Base-by-base conservation (phyloP, 257 asterid species). In the Ballota nigra region DNA sequence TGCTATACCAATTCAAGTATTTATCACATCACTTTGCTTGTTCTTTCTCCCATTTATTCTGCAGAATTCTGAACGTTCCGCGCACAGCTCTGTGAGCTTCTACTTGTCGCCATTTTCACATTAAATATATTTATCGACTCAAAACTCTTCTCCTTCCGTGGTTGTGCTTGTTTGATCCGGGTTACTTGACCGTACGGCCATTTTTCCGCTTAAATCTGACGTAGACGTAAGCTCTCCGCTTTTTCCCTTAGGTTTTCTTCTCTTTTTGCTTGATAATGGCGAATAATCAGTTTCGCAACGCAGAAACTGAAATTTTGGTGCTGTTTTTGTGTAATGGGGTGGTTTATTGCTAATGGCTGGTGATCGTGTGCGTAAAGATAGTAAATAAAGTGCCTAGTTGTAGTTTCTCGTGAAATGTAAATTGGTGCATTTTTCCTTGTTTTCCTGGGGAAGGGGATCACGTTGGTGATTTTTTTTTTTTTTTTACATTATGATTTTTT, bases 291-390 rank as follows among this genome's bases (percentile, higher is more conserved):
- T 7, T 19, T 49, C 38, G 13, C 52, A 8, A 18, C 8, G 11
- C 20, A 4, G 26, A 28, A 43, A 72, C 63, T 33, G 0, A 15
- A 31, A 29, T 71, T 19, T n/a, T 6, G 34, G 33, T 43, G n/a
- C 2, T 59, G 15, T 3, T 18, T 38, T 33, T 6, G 34, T 43
- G 15, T 31, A 1, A 4, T 2, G 11, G 26, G 29, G 64, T 34
- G 36, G 38, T 68, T 68, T 33, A 8, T 51, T 28, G 75, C 20
- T 71, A n/a, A 40, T 58, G 67, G 57, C 16, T 11, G 57, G 57
- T 53, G 60, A 53, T 53, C 10, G 60, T 20, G 60, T 22, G 60
- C 22, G 28, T 53, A 53, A 19, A 20, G 6, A 53, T 20, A 10
- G 31, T 19, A 13, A 49, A 49, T 13, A n/a, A 49, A 18, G 56